Percentiles rank a stretch among this genome's conserved stretches.
phyloP scores from a whole-genome alignment of 225 moss, liverwort and hornwort genomes.

The Pseudisothecium myosuroides region DNA sequence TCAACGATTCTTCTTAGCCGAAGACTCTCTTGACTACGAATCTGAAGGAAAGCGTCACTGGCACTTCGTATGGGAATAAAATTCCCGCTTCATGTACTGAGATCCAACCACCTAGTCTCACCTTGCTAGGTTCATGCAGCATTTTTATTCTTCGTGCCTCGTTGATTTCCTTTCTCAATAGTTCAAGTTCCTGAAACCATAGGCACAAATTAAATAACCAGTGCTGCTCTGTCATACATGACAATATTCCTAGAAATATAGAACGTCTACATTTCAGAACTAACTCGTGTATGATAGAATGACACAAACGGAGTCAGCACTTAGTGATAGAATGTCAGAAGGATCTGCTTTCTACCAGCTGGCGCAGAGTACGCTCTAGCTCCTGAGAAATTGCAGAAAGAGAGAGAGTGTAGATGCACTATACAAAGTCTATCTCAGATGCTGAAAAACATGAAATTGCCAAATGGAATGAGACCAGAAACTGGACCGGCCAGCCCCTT shows the following conservation, averaged over 20 bases:
- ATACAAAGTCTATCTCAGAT: not conserved
- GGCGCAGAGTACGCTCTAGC: not conserved
- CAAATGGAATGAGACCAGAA: not conserved
- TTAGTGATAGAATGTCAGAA: not conserved
- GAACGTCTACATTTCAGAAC: not conserved
- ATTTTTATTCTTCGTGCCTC: constrained; percentile 85
- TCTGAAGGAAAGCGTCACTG: not conserved
- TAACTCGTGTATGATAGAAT: not conserved
- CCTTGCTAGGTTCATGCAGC: constrained; percentile 91
- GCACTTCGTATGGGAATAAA: not conserved
- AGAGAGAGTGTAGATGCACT: not conserved
- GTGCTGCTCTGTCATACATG: not conserved
- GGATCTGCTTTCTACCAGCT: not conserved
- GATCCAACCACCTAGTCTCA: not conserved
- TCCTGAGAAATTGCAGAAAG: not conserved
- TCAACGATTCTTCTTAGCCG: not conserved
- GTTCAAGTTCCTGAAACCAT: constrained; percentile 54
- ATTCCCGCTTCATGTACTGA: not conserved
- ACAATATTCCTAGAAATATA: not conserved
- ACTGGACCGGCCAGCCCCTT: not conserved
- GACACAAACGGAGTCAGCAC: not conserved
- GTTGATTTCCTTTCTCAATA: constrained; percentile 64
- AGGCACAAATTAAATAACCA: not conserved
- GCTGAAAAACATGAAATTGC: not conserved
- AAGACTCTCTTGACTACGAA: not conserved